Percentiles rank a stretch among this genome's conserved stretches.
Conservation (phyloP, 139 green algal species). For the Zygnema cylindricum region DNA sequence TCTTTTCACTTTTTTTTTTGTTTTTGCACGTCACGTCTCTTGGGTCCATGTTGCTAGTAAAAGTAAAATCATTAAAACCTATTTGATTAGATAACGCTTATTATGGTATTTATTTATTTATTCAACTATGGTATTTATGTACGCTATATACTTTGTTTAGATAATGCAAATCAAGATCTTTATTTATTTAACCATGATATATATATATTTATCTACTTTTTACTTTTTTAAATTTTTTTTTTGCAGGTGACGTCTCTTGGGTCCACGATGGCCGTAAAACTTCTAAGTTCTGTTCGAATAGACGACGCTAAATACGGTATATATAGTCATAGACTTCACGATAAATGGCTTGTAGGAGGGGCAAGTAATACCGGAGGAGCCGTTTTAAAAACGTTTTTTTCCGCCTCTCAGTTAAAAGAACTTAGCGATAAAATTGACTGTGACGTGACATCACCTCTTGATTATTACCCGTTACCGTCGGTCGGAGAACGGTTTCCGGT, state of each 20-base stretch:
- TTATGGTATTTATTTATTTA: too few relatives aligned
- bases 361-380: constrained; percentile 89
- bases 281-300: constrained; percentile 80
- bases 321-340: constrained; percentile 88
- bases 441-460: constrained; percentile 70
- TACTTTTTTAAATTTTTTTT: too few relatives aligned
- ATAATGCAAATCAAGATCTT: too few relatives aligned
- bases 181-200: too few relatives aligned
- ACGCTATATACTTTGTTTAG: too few relatives aligned
- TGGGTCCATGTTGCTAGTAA: too few relatives aligned
- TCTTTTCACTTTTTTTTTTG: too few relatives aligned
- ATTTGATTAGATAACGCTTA: too few relatives aligned
- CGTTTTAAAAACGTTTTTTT: constrained; percentile 84
- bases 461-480: constrained; percentile 86
- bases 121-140: too few relatives aligned
- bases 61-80: too few relatives aligned
- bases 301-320: constrained; percentile 88
- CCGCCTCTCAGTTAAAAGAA: constrained; percentile 72
- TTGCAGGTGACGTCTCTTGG: constrained; percentile 89
- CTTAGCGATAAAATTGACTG: constrained; percentile 68
- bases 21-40: too few relatives aligned
- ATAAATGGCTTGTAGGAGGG: constrained; percentile 84
- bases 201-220: too few relatives aligned
- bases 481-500: constrained; percentile 90
- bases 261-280: constrained; percentile 91